These are phyloP conservation scores for Nakaseomyces nivariensis DNA, from an alignment of 1,139 yeast species.

Conservation along the genomic window DNA sequence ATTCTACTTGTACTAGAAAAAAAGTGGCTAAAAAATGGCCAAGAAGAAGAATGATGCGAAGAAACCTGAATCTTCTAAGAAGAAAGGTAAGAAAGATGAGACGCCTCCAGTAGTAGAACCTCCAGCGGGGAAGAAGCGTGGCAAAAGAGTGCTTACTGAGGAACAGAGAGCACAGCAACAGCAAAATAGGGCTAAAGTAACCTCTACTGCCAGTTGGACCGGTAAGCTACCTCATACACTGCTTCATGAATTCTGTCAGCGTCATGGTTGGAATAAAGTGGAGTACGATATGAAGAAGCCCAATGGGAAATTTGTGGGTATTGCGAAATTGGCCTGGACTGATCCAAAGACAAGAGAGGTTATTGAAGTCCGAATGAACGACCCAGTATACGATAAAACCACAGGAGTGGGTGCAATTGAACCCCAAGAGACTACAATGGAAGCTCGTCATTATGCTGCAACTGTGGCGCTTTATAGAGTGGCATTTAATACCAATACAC, in stretches of 20 bases:
- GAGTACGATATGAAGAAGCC: constrained; percentile 55
- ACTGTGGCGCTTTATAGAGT: constrained; percentile 77
- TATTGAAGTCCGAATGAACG: constrained; percentile 50
- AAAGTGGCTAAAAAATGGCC: neutral
- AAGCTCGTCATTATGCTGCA: constrained; percentile 85
- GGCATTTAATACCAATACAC: constrained; percentile 70
- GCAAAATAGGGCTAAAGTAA: constrained; percentile 37
- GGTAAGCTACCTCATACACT: constrained; percentile 87
- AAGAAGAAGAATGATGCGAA: neutral
- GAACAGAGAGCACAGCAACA: constrained; percentile 18
- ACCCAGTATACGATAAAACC: constrained; percentile 39
- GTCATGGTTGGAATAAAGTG: constrained; percentile 82
- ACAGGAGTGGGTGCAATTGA: constrained; percentile 32
- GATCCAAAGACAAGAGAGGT: constrained; percentile 74
- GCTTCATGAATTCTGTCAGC: constrained; percentile 80
- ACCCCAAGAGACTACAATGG: constrained; percentile 74
- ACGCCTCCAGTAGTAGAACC: neutral
- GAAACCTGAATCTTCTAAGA: neutral
- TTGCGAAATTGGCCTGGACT: constrained; percentile 54
- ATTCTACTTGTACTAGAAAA: neutral
- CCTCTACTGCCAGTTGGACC: constrained; percentile 70
- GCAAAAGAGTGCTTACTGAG: constrained; percentile 10
- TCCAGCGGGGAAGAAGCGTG: constrained; percentile 2
- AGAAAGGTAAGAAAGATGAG: constrained; percentile 2
- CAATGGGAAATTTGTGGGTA: constrained; percentile 43